A percentile compares a stretch with the other conserved stretches of the same genome.
phyloP scores from a whole-genome alignment of 2,329 filamentous ascomycete species.

The Fusarium camptoceras region DNA sequence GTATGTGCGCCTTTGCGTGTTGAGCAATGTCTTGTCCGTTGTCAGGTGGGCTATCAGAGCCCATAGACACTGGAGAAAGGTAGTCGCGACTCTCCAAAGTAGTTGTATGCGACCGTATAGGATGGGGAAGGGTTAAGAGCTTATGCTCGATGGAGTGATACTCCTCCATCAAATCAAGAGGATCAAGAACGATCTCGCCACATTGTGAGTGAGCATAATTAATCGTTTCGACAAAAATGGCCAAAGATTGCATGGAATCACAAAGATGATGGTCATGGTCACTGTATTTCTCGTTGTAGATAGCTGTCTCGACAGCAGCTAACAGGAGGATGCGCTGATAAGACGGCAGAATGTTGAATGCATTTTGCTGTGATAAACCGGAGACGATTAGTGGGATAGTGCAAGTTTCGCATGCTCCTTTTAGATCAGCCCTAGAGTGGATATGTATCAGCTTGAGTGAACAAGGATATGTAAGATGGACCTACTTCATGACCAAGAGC shows the following conservation, averaged over 20 bases:
- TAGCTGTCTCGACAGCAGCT: neutral
- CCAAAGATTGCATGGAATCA: neutral
- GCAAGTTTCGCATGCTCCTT: neutral
- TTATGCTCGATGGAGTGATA: neutral
- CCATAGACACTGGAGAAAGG: neutral
- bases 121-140: neutral
- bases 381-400: neutral
- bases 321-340: neutral
- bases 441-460: neutral
- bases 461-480: neutral
- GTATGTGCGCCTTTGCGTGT: neutral
- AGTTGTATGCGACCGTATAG: neutral
- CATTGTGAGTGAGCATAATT: neutral
- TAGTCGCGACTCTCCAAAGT: neutral
- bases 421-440: neutral
- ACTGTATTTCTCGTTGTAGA: neutral
- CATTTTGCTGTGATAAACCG: neutral
- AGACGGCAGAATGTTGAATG: neutral
- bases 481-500: neutral
- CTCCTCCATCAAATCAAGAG: neutral
- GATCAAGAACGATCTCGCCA: neutral
- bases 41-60: neutral
- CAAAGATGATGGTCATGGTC: neutral
- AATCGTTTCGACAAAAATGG: neutral
- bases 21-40: neutral